phyloP scores from a whole-genome alignment of 176 grass and related monocot species.

The Metroxylon sagu region DNA sequence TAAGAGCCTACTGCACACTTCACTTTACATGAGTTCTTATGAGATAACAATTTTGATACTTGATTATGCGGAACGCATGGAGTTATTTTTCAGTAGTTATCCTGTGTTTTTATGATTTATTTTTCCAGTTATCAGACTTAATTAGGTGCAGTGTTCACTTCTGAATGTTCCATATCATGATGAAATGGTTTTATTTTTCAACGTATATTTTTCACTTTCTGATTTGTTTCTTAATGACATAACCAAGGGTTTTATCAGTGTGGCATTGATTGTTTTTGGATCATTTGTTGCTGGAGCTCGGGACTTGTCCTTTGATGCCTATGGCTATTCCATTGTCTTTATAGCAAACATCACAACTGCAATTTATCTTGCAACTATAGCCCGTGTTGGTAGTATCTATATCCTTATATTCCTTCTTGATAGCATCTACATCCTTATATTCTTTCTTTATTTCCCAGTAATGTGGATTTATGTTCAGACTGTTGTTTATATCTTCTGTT shows the following conservation, averaged over 20 bases:
- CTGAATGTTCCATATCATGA: too few species aligned
- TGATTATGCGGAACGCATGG: too few species aligned
- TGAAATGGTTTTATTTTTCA: too few species aligned
- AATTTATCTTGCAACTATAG: constrained; percentile 98
- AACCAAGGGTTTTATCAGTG: constrained; percentile 67
- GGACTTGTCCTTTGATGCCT: constrained; percentile 90
- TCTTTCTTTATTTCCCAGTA: constrained; percentile 6
- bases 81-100: too few species aligned
- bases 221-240: constrained; percentile 17
- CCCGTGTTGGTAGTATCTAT: constrained; percentile 63
- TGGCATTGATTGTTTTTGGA: constrained; percentile 91
- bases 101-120: too few species aligned
- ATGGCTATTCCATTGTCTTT: constrained; percentile 83
- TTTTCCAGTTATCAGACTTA: too few species aligned
- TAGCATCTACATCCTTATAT: constrained; percentile 25
- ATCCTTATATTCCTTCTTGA: constrained; percentile 31
- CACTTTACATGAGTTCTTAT: too few species aligned
- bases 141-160: too few species aligned
- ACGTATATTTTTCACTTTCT: constrained; percentile 12
- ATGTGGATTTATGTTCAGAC: constrained; percentile 17
- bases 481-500: constrained; percentile 10
- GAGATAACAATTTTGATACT: too few species aligned
- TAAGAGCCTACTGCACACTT: too few species aligned
- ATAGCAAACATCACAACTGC: constrained; percentile 91
- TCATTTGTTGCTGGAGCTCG: constrained; percentile 82